Base-by-base conservation (phyloP, 2,329 filamentous ascomycete genomes). In the Penicillium sp. region DNA sequence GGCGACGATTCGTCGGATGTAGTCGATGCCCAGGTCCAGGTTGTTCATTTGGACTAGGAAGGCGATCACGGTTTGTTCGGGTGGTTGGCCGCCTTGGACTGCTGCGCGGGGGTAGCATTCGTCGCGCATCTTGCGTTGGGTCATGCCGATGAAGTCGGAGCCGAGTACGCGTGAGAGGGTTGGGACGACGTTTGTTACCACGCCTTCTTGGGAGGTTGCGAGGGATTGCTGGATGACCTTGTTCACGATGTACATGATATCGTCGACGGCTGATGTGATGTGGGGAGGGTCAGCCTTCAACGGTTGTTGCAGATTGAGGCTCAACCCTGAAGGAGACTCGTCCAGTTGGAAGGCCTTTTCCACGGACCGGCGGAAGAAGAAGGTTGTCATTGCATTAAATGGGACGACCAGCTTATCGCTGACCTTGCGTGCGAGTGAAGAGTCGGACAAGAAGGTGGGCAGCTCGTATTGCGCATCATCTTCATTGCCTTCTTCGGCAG, bases 181-280 rank as follows among this genome's bases (percentile, higher is more conserved):
- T 2, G 91, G 88, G 21, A 97, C 76, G 6, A 96, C 89, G 50
- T 84, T 89, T 34, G 84, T 84, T 18, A 96, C 83, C 3, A 96
- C 86, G 15, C 87, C 81, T 60, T 86, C 81, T 68, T 97, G 92
- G 2, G 89, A 90, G 0, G 95, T 97, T 0, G 90, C 88, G 18
- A 97, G 79, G 0, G 91, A 89, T 59, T 93, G 87, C 58, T 95
- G 88, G 7, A 97, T 80, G 27, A 97, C 89, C 44, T 93, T 88
- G 68, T 95, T 96, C 68, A 96, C 90, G 63, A 99, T 97, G 74
- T 97, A 99, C 93, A 99, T 97, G 66, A 97, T 91, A 75, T 97
- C 94, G 76, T 99, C 94, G 7, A 99, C 92, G 0, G 93, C 92
- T 2, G 92, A 91, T 36, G 94, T 93, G 64, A 99, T 96, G 67